A percentile compares a stretch with the other conserved stretches of the same genome.
Evolutionary conservation across 345 rosid genomes (phyloP).

Genomic region (Murraya paniculata): DNA sequence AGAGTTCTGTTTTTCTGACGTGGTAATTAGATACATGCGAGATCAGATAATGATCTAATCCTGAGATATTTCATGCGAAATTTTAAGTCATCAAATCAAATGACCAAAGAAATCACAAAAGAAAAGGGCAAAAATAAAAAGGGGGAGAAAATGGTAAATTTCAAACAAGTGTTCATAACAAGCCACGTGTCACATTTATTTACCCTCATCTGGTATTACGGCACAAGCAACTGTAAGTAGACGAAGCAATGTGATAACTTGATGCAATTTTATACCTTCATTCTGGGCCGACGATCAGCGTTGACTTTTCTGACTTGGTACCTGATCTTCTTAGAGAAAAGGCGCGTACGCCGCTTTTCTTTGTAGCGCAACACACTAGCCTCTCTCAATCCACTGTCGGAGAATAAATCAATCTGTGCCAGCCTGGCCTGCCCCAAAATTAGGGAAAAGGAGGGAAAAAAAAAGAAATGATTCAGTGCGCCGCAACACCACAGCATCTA

Average conservation of each 20-base stretch:
- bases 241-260: not conserved
- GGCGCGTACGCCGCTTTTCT: slow-evolving; percentile 82
- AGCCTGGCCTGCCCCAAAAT: slow-evolving; percentile 59
- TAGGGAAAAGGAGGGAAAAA: not conserved
- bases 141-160: not conserved
- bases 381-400: slow-evolving; percentile 65
- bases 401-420: slow-evolving; percentile 75
- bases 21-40: not conserved
- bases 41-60: not conserved
- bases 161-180: not conserved
- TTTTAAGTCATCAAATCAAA: not conserved
- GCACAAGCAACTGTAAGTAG: not conserved
- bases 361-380: slow-evolving; percentile 89
- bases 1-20: not conserved
- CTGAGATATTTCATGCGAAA: not conserved
- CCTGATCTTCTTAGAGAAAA: slow-evolving; percentile 88
- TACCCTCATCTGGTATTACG: not conserved
- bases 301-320: slow-evolving; percentile 88
- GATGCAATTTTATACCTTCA: slow-evolving; percentile 51
- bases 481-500: not conserved
- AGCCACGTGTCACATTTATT: not conserved
- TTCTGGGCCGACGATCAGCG: slow-evolving; percentile 87
- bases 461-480: slow-evolving; percentile 8
- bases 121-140: too few species aligned
- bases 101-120: not conserved